These are phyloP conservation scores for Lobulomyces angularis DNA, from an alignment of 192 early-diverging fungal species.

Conservation along the genomic window DNA sequence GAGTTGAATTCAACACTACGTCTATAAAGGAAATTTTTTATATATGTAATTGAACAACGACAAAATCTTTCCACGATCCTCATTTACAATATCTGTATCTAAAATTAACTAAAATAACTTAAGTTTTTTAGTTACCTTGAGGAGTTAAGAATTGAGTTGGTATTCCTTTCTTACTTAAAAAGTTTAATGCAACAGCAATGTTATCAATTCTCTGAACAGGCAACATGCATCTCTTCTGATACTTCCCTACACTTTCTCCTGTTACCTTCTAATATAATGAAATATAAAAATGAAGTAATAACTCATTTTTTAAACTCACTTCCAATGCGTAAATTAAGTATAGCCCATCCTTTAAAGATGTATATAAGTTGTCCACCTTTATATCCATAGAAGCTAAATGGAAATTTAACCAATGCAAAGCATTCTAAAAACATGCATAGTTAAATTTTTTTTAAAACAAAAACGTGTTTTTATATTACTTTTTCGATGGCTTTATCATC, in stretches of 20 bases:
- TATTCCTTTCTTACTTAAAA: slow-evolving; percentile 25
- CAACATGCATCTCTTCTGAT: slow-evolving; percentile 36
- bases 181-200: slow-evolving; percentile 26
- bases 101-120: slow-evolving; percentile 2
- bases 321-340: slow-evolving; percentile 37
- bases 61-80: slow-evolving; percentile 31
- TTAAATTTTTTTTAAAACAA: too few relatives aligned
- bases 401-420: slow-evolving; percentile 32
- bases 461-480: slow-evolving; percentile 13
- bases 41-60: slow-evolving; percentile 35
- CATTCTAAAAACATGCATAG: slow-evolving; percentile 12
- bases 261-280: slow-evolving; percentile 13
- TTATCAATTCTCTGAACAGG: slow-evolving; percentile 40
- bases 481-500: slow-evolving; percentile 42
- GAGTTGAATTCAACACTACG: too few relatives aligned
- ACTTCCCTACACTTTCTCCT: slow-evolving; percentile 30
- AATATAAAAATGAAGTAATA: neutral
- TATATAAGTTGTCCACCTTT: slow-evolving; percentile 23
- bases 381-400: slow-evolving; percentile 20
- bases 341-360: slow-evolving; percentile 22
- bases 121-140: slow-evolving; percentile 15
- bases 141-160: slow-evolving; percentile 20
- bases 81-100: slow-evolving; percentile 30
- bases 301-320: slow-evolving; percentile 8
- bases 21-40: slow-evolving; percentile 26